These are phyloP conservation scores for Hypoxylon sp. DNA, from an alignment of 2,329 filamentous ascomycete genomes.

Conservation along the genomic window DNA sequence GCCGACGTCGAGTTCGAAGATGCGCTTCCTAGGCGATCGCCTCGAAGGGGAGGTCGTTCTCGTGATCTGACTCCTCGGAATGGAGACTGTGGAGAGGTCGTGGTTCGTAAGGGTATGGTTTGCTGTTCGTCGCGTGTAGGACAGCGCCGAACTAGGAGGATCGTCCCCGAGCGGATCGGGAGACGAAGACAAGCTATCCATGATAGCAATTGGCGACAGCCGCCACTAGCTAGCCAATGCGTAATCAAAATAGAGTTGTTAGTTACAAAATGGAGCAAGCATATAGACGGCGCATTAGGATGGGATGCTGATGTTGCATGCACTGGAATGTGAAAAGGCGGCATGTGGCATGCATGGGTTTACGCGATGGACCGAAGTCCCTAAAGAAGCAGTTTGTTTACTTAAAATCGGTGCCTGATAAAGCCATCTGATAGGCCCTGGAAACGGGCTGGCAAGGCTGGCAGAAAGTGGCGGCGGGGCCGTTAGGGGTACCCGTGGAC, in stretches of 20 bases:
- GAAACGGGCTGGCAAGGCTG: constrained; percentile 24
- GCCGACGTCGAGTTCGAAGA: constrained; percentile 68
- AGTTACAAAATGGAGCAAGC: constrained; percentile 20
- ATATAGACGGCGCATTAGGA: constrained; percentile 28
- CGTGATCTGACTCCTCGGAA: constrained; percentile 58
- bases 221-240: constrained; percentile 18
- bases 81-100: constrained; percentile 55
- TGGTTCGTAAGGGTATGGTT: constrained; percentile 35
- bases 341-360: constrained; percentile 17
- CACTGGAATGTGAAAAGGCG: constrained; percentile 23
- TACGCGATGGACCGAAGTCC: constrained; percentile 31
- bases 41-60: constrained; percentile 52
- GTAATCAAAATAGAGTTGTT: constrained; percentile 7
- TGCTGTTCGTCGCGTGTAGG: constrained; percentile 44
- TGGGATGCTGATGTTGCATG: constrained; percentile 17
- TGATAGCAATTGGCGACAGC: constrained; percentile 44
- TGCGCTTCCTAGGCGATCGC: constrained; percentile 66
- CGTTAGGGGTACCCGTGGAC: not conserved
- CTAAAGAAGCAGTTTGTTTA: constrained; percentile 50
- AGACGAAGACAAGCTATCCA: constrained; percentile 50
- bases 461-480: constrained; percentile 12
- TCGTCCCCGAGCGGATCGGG: constrained; percentile 52
- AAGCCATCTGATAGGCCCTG: constrained; percentile 24
- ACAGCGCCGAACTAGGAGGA: constrained; percentile 45
- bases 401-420: constrained; percentile 37